These are phyloP conservation scores for Recurvomyces mirabilis DNA, from an alignment of 495 filamentous ascomycete species.

Conservation along the genomic window DNA sequence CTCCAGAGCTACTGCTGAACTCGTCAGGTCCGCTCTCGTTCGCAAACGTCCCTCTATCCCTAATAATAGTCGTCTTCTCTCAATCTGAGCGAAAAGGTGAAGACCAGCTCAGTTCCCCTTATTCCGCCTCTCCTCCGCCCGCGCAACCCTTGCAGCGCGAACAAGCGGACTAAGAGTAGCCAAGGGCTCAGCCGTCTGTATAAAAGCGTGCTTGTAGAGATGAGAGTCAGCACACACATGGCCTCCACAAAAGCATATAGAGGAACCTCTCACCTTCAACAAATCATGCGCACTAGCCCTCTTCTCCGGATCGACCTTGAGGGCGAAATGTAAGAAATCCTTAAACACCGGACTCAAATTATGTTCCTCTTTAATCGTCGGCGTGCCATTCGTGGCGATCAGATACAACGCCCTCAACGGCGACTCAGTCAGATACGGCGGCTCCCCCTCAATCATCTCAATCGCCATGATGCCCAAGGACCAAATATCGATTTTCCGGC, in stretches of 20 bases:
- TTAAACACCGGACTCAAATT: slow-evolving; percentile 67
- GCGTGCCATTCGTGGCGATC: slow-evolving; percentile 95
- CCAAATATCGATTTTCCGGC: slow-evolving; percentile 98
- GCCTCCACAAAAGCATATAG: too few species aligned
- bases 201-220: slow-evolving; percentile 70
- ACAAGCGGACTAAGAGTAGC: slow-evolving; percentile 73
- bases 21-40: too few species aligned
- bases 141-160: slow-evolving; percentile 66
- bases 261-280: slow-evolving; percentile 72
- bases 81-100: background rate
- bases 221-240: slow-evolving; percentile 8
- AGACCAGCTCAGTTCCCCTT: slow-evolving; percentile 27
- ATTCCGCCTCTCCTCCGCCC: slow-evolving; percentile 68
- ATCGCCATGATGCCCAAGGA: slow-evolving; percentile 99
- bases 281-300: slow-evolving; percentile 83
- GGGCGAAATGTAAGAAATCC: slow-evolving; percentile 86
- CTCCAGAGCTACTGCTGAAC: too few species aligned
- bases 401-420: slow-evolving; percentile 87
- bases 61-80: too few species aligned
- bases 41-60: too few species aligned
- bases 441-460: slow-evolving; percentile 99
- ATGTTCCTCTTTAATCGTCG: slow-evolving; percentile 86
- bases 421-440: slow-evolving; percentile 90
- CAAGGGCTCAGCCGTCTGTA: slow-evolving; percentile 62
- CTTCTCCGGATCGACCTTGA: slow-evolving; percentile 92